These are phyloP conservation scores for Phlebiopsis flavidoalba DNA, from an alignment of 768 basidiomycete species.

Conservation along the genomic window DNA sequence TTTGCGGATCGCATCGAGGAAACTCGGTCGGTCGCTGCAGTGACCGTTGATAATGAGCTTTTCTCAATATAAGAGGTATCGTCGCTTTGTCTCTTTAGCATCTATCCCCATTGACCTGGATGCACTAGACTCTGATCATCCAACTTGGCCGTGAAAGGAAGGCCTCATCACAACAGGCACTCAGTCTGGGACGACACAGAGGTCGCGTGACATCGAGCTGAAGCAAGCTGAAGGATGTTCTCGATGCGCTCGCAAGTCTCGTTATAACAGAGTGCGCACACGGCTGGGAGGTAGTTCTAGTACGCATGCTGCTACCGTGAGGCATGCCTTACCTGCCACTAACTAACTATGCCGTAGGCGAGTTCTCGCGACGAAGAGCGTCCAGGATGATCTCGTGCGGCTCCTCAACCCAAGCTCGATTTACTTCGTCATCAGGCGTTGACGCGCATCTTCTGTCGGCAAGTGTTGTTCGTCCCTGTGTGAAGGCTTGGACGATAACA, in stretches of 20 bases:
- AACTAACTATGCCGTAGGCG: slow-evolving; percentile 42
- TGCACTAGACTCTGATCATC: slow-evolving; percentile 77
- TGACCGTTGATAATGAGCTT: slow-evolving; percentile 91
- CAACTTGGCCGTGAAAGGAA: slow-evolving; percentile 99
- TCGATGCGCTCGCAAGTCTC: slow-evolving; percentile 89
- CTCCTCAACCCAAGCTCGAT: slow-evolving; percentile 47
- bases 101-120: not conserved
- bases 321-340: not conserved
- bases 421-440: slow-evolving; percentile 32
- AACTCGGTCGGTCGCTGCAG: slow-evolving; percentile 89
- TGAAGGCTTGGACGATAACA: not conserved
- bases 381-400: slow-evolving; percentile 74
- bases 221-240: slow-evolving; percentile 78
- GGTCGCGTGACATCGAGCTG: slow-evolving; percentile 82
- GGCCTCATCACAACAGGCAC: slow-evolving; percentile 80
- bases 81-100: not conserved
- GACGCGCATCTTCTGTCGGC: slow-evolving; percentile 56
- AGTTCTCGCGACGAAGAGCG: slow-evolving; percentile 77
- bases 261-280: slow-evolving; percentile 88
- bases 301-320: slow-evolving; percentile 29
- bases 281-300: too few species aligned
- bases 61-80: slow-evolving; percentile 94
- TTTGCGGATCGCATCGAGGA: too few species aligned
- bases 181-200: slow-evolving; percentile 63
- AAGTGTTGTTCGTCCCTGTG: slow-evolving; percentile 20